Base-by-base conservation (phyloP, 257 asterid species). In the Solanum chmielewskii region DNA sequence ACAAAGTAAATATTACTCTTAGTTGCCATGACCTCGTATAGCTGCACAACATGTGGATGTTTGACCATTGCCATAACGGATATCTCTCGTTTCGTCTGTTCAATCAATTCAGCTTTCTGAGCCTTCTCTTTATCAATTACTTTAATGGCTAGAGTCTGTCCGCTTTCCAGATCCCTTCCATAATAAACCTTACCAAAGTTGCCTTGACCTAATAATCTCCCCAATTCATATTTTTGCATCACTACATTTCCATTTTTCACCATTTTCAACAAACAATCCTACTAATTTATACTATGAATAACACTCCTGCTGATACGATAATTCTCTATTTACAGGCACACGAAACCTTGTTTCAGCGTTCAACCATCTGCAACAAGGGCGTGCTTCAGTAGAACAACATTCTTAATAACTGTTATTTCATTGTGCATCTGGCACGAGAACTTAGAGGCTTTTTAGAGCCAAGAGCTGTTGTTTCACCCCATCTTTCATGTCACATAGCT, bases 151-250 rank as follows among this genome's bases (percentile, higher is more conserved):
- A 96, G 97, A 86, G 92, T 89, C 87, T 89, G 89, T 39, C 96
- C 98, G 0, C 94, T 92, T 80, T 86, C 81, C 9, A 96, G 88
- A 84, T 90, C 88, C 89, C 96, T 92, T 39, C 95, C 98, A 60
- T 93, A 87, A 90, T 94, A 95, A 73, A 95, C 98, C 86, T 94
- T 95, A 68, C 96, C 98, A 59, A 95, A 94, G 41, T 91, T 91
- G 68, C 98, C 98, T 91, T 94, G 94, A 52, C 97, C 98, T 84
- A 94, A 89, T 90, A 94, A 87, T 89, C 95, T 95, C 89, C 98
- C 98, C n/a, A 93, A 87, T 35, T 94, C 97, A 44, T 93, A 95
- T 87, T 91, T 95, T 89, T 92, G 86, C 97, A 92, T 94, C 90
- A 95, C 88, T 45, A 93, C 62, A 83, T 91, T 94, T 35, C 93